Conservation (phyloP, 768 basidiomycete species). For the Glaciozyma antarctica region DNA sequence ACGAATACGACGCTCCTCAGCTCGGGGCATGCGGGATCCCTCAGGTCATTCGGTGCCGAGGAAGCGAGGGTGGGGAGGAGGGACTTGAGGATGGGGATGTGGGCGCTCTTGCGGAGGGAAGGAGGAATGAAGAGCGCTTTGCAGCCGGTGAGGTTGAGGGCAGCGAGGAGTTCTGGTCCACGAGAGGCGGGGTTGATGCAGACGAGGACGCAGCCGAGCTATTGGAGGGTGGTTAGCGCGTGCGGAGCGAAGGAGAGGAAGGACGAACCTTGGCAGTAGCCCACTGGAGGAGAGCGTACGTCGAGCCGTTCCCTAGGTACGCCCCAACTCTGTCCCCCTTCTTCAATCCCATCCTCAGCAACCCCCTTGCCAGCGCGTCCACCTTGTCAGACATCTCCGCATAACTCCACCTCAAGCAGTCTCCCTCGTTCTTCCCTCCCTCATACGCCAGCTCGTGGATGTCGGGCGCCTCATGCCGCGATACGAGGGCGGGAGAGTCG, state of each 20-base stretch:
- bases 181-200: constrained; percentile 77
- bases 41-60: constrained; percentile 41
- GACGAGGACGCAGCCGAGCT: constrained; percentile 67
- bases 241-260: too few species aligned
- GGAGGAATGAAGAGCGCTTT: constrained; percentile 57
- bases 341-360: constrained; percentile 58
- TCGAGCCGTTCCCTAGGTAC: constrained; percentile 65
- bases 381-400: constrained; percentile 59
- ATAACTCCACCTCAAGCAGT: constrained; percentile 64
- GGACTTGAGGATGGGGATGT: constrained; percentile 58
- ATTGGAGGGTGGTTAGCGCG: not conserved
- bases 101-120: constrained; percentile 55
- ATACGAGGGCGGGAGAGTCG: constrained; percentile 1
- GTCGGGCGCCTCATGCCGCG: not conserved
- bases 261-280: constrained; percentile 54
- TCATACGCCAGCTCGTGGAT: not conserved
- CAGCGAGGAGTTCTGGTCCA: constrained; percentile 55
- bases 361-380: constrained; percentile 58
- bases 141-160: constrained; percentile 44
- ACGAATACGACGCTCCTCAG: constrained; percentile 59
- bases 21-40: constrained; percentile 52
- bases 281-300: constrained; percentile 75
- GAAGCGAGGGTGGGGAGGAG: constrained; percentile 46
- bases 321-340: constrained; percentile 71
- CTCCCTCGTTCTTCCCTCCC: constrained; percentile 2